These are phyloP conservation scores for Jatropha multifida DNA, from an alignment of 441 rosid genomes.

Conservation along the genomic window DNA sequence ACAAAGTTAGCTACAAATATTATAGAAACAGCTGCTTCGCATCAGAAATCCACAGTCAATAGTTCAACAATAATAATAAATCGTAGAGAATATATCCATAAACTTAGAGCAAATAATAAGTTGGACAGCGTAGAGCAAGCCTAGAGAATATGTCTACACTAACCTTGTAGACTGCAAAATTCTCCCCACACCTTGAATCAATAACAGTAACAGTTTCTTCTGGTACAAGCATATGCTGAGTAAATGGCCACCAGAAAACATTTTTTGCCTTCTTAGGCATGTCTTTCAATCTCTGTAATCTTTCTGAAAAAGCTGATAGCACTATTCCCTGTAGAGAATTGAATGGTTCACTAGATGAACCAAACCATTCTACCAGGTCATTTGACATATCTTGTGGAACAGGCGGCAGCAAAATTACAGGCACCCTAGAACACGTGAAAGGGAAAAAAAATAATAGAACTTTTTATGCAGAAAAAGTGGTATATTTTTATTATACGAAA, in stretches of 20 bases:
- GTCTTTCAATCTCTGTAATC: constrained; percentile 53
- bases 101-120: not conserved
- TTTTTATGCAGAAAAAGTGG: not conserved
- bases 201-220: constrained; percentile 69
- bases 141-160: not conserved
- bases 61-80: not conserved
- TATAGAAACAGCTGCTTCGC: constrained; percentile 13
- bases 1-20: constrained; percentile 12
- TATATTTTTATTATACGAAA: not conserved
- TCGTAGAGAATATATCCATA: not conserved
- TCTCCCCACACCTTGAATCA: constrained; percentile 93
- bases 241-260: constrained; percentile 95
- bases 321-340: constrained; percentile 55
- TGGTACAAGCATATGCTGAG: constrained; percentile 81
- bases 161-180: constrained; percentile 84
- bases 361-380: constrained; percentile 84
- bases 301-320: constrained; percentile 54
- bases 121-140: too few species aligned
- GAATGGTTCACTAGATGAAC: constrained; percentile 50
- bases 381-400: constrained; percentile 74
- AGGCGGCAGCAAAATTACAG: constrained; percentile 80
- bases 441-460: constrained; percentile 5
- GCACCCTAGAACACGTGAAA: constrained; percentile 52
- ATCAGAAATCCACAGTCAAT: not conserved
- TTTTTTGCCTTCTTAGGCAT: constrained; percentile 76